Evolutionary conservation across 192 early-diverging fungal species (phyloP), one percentile per base, ranked within the genome.

Genomic region (Coemansia sp.): DNA sequence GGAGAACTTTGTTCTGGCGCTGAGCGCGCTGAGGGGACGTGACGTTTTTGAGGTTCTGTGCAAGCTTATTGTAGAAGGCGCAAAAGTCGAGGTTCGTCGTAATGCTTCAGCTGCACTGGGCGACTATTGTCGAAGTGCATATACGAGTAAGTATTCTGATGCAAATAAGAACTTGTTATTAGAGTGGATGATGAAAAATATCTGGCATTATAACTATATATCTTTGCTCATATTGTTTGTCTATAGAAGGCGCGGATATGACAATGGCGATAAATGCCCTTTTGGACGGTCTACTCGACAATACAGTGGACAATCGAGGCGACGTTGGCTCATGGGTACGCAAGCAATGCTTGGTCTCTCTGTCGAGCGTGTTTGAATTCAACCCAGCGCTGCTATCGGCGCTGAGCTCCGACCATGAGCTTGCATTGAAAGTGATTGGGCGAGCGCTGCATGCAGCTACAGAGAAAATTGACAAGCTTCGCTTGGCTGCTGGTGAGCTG

Each of bases 301-400:
- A 95, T 58, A 88, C 86, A 48, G 84, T 85, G 2, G 95, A 98
- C 62, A 87, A 88, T 36, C 88, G 95, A 29, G 97, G 97, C 20
- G 97, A 99, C 74, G 91, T 99, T 42, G 97, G 97, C 4, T 95
- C 92, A 1, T 95, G 93, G 91, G 83, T 93, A 14, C 89, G 97
- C 82, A 91, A 63, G 83, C 86, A 51, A 81, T 83, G 53, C 85
- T 91, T 85, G 67, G 71, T 28, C 74, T 84, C 67, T 69, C 92
- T 61, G 60, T 64, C 34, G n/a, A 58, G n/a, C 39, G 75, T 69
- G 23, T 89, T 32, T 70, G 27, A 52, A 57, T 22, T 58, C 74
- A 50, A 83, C 78, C 8, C 36, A 45, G 6, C 11, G 18, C 24
- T 48, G 51, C 48, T 59, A 18, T 14, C 60, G 1, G 54, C 35